Base-by-base conservation (phyloP, 2,329 filamentous ascomycete genomes). In the Diaporthe ilicicola region DNA sequence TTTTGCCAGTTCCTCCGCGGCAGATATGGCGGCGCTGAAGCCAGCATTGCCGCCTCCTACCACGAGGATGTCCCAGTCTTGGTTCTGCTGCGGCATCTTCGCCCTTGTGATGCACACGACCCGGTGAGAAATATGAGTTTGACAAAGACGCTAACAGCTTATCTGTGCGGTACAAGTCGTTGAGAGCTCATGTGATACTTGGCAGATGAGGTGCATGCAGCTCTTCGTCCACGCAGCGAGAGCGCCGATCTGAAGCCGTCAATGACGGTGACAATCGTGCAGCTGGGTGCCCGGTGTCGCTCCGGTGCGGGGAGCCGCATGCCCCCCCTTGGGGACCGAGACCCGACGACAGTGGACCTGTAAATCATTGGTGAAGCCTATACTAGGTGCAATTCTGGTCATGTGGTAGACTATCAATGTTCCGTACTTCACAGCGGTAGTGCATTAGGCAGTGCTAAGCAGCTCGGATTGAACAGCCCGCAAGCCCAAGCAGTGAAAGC, bases 31-130 rank as follows among this genome's bases (percentile, higher is more conserved):
- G 3, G 90, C 86, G 13, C 82, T 85, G 78, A 91, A 89, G 17
- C 90, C 91, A 19, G 91, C 90, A 75, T 92, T 92, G 65, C 90
- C 90, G 65, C 86, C 84, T 24, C 91, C 90, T 39, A 90, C 81
- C 8, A 93, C 84, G 7, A 92, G 74, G 4, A 86, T 80, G 72
- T 85, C 81, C 72, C 77, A 81, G 17, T 67, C 27, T 22, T 71
- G 48, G n/a, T 6, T 44, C 34, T 19, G 22, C 22, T 19, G 39
- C n/a, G 68, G 29, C 68, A 70, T 70, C 4, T 19, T 61, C 12
- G 19, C 2, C 2, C 17, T 27, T 12, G 15, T 44, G 22, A 3
- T 34, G n/a, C 5, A 5, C n/a, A 13, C 10, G 10, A 3, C 12
- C 32, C 34, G 22, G n/a, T 27, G 17, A 39, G 15, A 12, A 29